Base-by-base conservation (phyloP, 768 basidiomycete genomes). In the Gautieria morchelliformis region DNA sequence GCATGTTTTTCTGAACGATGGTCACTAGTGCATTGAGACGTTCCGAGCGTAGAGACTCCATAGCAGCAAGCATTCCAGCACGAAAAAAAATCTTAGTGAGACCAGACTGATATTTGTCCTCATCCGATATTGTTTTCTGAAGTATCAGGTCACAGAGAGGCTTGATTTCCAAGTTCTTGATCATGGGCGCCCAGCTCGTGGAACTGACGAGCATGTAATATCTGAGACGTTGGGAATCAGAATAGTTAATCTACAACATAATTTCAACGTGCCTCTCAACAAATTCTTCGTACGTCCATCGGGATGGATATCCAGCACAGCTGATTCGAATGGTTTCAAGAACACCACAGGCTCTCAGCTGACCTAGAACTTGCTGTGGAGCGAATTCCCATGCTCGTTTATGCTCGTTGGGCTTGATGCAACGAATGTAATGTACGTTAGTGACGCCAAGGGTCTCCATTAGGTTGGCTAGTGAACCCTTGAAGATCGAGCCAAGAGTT, bases 11-110 rank as follows among this genome's bases (percentile, higher is more conserved):
- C 75, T 98, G 96, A 3, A 99, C 87, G 52, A 96, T 81, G 12
- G 93, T 96, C 60, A 94, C 92, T 72, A 99, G 82, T 20, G 84
- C 76, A 67, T 95, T 94, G 53, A 98, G 79, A 59, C 89, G 79
- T 59, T 89, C 84, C 7, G 93, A 85, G 41, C 96, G 89, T 56
- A 94, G 77, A 15, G 90, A 83, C 72, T 99, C 96, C 46, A 99
- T 78, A 6, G 89, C 88, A 27, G 96, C 95, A 56, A 99, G 85
- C 93, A 98, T 97, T 61, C 96, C 96, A 12, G 96, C 94, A 59
- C 96, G 84, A 80, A 99, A 98, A 75, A 99, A 99, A 63, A 99
- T 97, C 74, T 99, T 99, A 27, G 91, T 98, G 30, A 93, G 78
- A 63, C 96, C 96, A 66, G 85, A 85, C 72, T 99, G 96, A 71